phyloP scores from a whole-genome alignment of 2,329 filamentous ascomycete species.

The Colletotrichum echinochloae region DNA sequence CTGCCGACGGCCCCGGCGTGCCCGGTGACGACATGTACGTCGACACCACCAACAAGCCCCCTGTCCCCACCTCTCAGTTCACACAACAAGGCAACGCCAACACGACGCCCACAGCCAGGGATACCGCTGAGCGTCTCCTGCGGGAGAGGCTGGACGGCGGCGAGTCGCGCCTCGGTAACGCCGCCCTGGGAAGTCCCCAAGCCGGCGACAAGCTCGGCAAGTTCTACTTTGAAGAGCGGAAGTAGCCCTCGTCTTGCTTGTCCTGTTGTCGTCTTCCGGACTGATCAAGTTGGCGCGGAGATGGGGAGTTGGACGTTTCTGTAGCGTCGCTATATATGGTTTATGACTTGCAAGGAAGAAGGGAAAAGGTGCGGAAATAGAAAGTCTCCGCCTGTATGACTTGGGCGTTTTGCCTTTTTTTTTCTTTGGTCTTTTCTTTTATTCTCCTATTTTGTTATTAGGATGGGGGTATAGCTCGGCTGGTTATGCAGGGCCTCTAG shows the following conservation, averaged over 20 bases:
- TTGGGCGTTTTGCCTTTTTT: constrained; percentile 13
- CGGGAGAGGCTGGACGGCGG: constrained; percentile 68
- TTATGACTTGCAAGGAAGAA: background rate
- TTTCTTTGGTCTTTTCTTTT: no score
- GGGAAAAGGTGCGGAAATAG: background rate
- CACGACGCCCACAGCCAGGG: constrained; percentile 51
- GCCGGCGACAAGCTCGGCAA: constrained; percentile 63
- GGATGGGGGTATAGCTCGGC: constrained; percentile 10
- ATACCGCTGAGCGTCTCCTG: constrained; percentile 74
- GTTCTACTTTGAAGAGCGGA: constrained; percentile 70
- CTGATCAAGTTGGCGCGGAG: no score
- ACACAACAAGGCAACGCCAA: constrained; percentile 46
- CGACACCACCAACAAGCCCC: constrained; percentile 73
- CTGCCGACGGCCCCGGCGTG: constrained; percentile 62
- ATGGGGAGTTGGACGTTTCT: background rate
- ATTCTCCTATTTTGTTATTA: no score
- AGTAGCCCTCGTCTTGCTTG: constrained; percentile 23
- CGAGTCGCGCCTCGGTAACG: constrained; percentile 54
- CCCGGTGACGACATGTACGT: constrained; percentile 68
- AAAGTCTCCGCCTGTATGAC: constrained; percentile 24
- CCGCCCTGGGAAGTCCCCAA: constrained; percentile 57
- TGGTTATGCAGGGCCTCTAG: constrained; percentile 20
- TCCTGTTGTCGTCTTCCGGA: background rate
- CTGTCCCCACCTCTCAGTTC: constrained; percentile 58
- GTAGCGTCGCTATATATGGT: background rate